Base-by-base conservation (phyloP, 257 asterid genomes). In the Ocimum tenuiflorum region DNA sequence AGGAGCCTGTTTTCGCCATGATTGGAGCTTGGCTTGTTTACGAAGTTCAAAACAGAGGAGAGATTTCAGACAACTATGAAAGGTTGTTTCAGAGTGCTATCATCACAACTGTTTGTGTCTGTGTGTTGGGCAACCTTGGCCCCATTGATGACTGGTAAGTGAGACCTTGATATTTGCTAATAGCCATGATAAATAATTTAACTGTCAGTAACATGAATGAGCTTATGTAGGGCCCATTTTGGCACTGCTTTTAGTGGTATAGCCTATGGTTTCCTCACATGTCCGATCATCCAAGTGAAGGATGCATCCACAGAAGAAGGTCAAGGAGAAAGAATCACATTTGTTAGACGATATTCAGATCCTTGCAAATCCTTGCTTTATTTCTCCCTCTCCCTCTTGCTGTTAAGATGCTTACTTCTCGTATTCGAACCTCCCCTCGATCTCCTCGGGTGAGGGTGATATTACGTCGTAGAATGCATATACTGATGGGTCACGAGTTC, bases 61-160 rank as follows among this genome's bases (percentile, higher is more conserved):
- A 75, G 7, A 47, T 70, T 27, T 72, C 78, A 41, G 83, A 71
- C 35, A 69, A 75, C 8, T 64, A 75, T 13, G 87, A 87, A 55
- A 81, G 76, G 63, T 70, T 85, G 83, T 75, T 80, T 24, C 79
- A 36, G 65, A 73, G 73, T 67, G 95, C 88, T 31, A 62, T 87
- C 0, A 71, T 85, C 61, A 82, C 81, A 42, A 78, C 86, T 36
- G 80, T 84, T 60, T 73, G 88, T 53, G 76, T 86, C 77, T 89
- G 73, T 35, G 74, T 86, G 9, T 81, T 89, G 14, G 82, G 87
- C 94, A 77, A 65, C 62, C 80, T 87, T 8, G 73, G 87, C 71
- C 91, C 89, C 11, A 78, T 85, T 65, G 97, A 89, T 79, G 86
- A 87, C 83, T 89, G 97, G 97, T 85, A 68, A 79, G 76, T 31